A percentile compares a stretch with the other conserved stretches of the same genome.
phyloP scores from a whole-genome alignment of 23 red algal species.

The Cyanidioschyzon merolae region DNA sequence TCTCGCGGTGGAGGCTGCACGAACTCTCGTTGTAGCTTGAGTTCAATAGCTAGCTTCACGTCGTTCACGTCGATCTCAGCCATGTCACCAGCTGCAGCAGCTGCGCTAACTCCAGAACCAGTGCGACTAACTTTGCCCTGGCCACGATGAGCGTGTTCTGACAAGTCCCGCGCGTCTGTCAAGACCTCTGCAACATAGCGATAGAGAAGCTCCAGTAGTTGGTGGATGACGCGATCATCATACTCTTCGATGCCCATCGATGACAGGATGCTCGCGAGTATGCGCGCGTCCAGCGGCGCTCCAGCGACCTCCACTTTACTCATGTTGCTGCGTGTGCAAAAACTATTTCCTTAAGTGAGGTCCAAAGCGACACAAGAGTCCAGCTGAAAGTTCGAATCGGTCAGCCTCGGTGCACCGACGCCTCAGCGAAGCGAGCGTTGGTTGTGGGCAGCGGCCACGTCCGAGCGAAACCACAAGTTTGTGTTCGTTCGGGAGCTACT shows the following conservation, averaged over 20 bases:
- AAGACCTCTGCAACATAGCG: constrained; percentile 66
- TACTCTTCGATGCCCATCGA: constrained; percentile 62
- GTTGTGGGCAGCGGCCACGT: too few relatives aligned
- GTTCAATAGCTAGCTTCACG: constrained; percentile 56
- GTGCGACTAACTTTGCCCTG: background rate
- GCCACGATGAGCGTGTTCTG: constrained; percentile 44
- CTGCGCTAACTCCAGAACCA: background rate
- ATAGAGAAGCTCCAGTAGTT: constrained; percentile 76
- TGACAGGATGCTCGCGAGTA: constrained; percentile 57
- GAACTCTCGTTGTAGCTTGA: constrained; percentile 37
- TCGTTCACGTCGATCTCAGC: constrained; percentile 53
- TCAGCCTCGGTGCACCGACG: too few relatives aligned
- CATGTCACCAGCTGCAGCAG: background rate
- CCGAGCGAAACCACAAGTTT: too few relatives aligned
- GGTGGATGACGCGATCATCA: constrained; percentile 61
- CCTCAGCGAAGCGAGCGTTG: too few relatives aligned
- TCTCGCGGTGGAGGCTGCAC: constrained; percentile 66
- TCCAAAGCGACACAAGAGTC: too few relatives aligned
- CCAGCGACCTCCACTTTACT: background rate
- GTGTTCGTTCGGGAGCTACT: too few relatives aligned
- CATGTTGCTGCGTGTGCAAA: too few relatives aligned
- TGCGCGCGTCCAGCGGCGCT: constrained; percentile 53
- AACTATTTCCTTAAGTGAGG: too few relatives aligned
- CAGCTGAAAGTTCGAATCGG: too few relatives aligned
- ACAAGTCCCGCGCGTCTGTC: constrained; percentile 31